These are phyloP conservation scores for Oidiodendron maius DNA, from an alignment of 495 filamentous ascomycete species.

Conservation along the genomic window DNA sequence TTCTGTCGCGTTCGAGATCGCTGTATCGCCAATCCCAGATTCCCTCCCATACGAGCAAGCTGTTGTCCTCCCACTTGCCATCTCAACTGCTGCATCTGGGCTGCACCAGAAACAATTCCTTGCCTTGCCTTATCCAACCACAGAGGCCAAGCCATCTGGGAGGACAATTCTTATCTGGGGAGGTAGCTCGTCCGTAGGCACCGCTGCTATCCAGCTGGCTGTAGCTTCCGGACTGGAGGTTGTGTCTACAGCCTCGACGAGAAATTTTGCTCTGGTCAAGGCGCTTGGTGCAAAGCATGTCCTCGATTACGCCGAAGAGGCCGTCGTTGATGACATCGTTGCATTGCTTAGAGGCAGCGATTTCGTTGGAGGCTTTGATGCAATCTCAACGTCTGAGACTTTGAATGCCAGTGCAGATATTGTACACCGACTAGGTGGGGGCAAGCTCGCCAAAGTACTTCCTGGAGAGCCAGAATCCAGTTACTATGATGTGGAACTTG, in stretches of 20 bases:
- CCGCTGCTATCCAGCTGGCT: slow-evolving; percentile 30
- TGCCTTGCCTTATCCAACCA: slow-evolving; percentile 1
- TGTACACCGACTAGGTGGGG: neutral
- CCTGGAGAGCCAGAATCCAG: neutral
- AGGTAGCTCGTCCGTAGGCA: slow-evolving; percentile 28
- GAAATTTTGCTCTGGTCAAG: slow-evolving; percentile 31
- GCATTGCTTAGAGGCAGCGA: neutral
- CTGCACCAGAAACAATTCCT: slow-evolving; percentile 24
- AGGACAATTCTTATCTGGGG: slow-evolving; percentile 33
- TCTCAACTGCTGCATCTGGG: slow-evolving; percentile 37
- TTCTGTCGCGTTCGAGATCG: neutral
- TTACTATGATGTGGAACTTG: no score
- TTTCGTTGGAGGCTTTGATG: slow-evolving; percentile 1
- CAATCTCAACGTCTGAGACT: neutral
- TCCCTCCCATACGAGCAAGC: slow-evolving; percentile 28
- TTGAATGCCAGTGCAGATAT: neutral
- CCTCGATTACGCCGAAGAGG: slow-evolving; percentile 1
- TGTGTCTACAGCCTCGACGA: slow-evolving; percentile 26
- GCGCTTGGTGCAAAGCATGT: slow-evolving; percentile 26
- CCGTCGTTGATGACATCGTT: slow-evolving; percentile 5
- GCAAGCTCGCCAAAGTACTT: neutral
- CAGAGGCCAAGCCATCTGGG: slow-evolving; percentile 4
- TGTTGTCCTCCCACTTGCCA: slow-evolving; percentile 35
- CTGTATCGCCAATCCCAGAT: slow-evolving; percentile 28
- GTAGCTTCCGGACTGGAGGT: slow-evolving; percentile 28